Evolutionary conservation across 192 early-diverging fungal species (phyloP).

Genomic region (Rhizophagus clarus): DNA sequence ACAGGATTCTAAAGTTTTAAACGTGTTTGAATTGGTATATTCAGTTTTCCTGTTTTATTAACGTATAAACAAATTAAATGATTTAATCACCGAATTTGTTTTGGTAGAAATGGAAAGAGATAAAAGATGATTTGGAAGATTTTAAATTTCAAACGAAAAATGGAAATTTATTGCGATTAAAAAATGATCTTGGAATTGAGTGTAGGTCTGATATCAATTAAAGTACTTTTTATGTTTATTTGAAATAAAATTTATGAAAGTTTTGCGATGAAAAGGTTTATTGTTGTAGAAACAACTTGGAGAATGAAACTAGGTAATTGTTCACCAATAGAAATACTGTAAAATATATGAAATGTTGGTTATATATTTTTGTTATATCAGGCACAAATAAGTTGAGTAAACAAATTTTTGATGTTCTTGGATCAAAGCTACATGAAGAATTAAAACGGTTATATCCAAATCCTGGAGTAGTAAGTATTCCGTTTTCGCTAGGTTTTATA

Average conservation of each 20-base stretch:
- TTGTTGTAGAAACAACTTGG: conserved; percentile 20
- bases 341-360: not conserved
- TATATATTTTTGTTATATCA: not conserved
- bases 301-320: conserved; percentile 5
- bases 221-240: not conserved
- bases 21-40: not conserved
- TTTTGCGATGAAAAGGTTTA: not conserved
- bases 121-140: not conserved
- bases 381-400: not conserved
- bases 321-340: not conserved
- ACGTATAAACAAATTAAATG: not conserved
- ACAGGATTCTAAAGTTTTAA: not conserved
- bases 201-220: not conserved
- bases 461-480: conserved; percentile 7
- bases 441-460: conserved; percentile 13
- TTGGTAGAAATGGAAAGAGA: not conserved
- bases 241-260: not conserved
- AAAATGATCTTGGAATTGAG: not conserved
- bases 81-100: not conserved
- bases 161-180: not conserved
- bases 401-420: not conserved
- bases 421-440: not conserved
- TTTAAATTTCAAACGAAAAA: not conserved
- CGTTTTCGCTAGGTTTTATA: not conserved
- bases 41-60: not conserved